Conservation (phyloP, 2,329 filamentous ascomycete genomes). For the Diaporthe humulicola region DNA sequence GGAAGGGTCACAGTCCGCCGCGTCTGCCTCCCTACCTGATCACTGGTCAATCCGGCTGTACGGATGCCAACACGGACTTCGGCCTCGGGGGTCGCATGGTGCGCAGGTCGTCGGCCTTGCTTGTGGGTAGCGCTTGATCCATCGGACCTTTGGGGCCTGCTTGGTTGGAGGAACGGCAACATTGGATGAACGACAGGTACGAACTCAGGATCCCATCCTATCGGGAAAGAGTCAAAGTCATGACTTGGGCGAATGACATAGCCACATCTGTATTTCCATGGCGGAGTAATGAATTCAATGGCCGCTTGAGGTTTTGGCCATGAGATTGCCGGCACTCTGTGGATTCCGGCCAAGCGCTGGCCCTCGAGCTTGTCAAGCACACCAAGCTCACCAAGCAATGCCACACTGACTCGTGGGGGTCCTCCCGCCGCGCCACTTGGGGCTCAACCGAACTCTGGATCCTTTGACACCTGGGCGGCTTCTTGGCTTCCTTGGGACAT, state of each 20-base stretch:
- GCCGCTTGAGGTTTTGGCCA: neutral
- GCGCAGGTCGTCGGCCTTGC: neutral
- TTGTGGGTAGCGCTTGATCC: neutral
- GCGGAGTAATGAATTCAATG: neutral
- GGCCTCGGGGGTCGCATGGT: neutral
- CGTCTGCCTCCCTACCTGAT: neutral
- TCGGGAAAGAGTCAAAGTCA: neutral
- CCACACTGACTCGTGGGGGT: conserved; percentile 20
- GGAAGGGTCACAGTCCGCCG: neutral
- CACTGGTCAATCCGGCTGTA: neutral
- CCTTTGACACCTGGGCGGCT: neutral
- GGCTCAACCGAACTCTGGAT: conserved; percentile 11
- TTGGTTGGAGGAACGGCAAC: neutral
- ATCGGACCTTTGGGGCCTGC: neutral
- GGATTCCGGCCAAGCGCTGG: neutral
- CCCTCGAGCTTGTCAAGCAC: neutral
- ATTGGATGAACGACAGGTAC: neutral
- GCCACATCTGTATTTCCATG: neutral
- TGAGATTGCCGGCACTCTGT: no score
- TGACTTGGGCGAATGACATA: neutral
- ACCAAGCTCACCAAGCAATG: conserved; percentile 29
- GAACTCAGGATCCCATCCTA: neutral
- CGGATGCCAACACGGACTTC: neutral
- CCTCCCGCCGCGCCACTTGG: conserved; percentile 14
- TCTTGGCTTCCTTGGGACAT: neutral